Conservation (phyloP, 139 green algal genomes). For the Dunaliella primolecta region DNA sequence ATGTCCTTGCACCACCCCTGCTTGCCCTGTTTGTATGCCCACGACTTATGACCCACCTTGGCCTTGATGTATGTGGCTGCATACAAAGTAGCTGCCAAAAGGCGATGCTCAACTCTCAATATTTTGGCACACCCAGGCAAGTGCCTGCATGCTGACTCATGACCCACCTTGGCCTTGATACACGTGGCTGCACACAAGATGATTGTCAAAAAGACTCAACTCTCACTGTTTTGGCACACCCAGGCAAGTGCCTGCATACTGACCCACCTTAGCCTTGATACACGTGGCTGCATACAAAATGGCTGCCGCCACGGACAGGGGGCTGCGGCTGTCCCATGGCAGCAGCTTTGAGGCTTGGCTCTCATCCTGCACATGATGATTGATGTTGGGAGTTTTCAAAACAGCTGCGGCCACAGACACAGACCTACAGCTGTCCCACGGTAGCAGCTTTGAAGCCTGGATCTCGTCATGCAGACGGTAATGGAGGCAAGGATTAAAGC, state of each 20-base stretch:
- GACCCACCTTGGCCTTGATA: neutral
- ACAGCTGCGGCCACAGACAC: slow-evolving; percentile 69
- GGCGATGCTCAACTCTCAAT: too few species aligned
- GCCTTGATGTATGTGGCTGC: slow-evolving; percentile 40
- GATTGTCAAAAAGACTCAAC: too few species aligned
- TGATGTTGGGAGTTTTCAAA: slow-evolving; percentile 67
- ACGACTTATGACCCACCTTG: neutral
- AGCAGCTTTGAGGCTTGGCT: slow-evolving; percentile 19
- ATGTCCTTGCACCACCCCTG: too few species aligned
- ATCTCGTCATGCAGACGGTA: slow-evolving; percentile 18
- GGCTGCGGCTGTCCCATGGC: slow-evolving; percentile 69
- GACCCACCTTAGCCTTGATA: neutral
- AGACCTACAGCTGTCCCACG: slow-evolving; percentile 71
- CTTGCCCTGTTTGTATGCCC: too few species aligned
- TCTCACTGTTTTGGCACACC: too few species aligned
- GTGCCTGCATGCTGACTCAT: too few species aligned
- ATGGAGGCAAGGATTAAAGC: too few species aligned
- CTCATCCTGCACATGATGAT: slow-evolving; percentile 15
- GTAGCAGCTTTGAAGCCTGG: slow-evolving; percentile 15
- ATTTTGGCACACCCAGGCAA: too few species aligned
- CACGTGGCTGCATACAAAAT: slow-evolving; percentile 67
- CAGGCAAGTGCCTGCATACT: too few species aligned
- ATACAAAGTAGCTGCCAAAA: slow-evolving; percentile 68
- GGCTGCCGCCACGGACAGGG: slow-evolving; percentile 65
- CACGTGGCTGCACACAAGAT: slow-evolving; percentile 66